A percentile compares a stretch with the other conserved stretches of the same genome.
Conservation (phyloP, 805 yeast genomes). For the Starmerella apicola region DNA sequence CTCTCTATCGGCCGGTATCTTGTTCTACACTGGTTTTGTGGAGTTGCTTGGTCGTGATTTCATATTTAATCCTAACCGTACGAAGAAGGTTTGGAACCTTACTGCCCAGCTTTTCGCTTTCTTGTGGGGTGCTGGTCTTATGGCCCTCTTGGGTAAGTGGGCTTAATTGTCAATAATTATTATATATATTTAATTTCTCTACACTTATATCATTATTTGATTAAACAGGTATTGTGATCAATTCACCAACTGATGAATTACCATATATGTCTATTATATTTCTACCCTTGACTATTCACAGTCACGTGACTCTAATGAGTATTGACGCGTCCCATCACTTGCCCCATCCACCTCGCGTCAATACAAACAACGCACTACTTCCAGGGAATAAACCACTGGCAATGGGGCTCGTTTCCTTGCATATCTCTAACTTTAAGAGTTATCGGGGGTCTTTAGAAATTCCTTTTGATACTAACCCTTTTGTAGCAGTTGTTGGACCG, state of each 20-base stretch:
- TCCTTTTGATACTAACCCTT: conserved; percentile 57
- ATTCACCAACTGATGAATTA: too few species aligned
- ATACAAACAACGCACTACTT: too few species aligned
- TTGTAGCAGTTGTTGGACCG: conserved; percentile 93
- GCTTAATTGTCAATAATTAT: too few species aligned
- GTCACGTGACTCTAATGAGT: too few species aligned
- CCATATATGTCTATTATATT: too few species aligned
- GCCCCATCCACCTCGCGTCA: too few species aligned
- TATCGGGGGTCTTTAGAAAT: conserved; percentile 64
- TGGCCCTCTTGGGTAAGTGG: conserved; percentile 71
- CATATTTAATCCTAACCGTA: conserved; percentile 34
- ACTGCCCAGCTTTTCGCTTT: conserved; percentile 32
- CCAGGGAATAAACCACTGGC: neutral
- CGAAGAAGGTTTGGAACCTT: conserved; percentile 34
- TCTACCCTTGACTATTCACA: too few species aligned
- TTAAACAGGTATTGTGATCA: too few species aligned
- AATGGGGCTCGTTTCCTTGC: neutral
- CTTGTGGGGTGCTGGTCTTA: conserved; percentile 50
- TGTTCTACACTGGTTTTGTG: conserved; percentile 60
- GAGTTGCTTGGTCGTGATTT: conserved; percentile 68
- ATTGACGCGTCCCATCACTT: too few species aligned
- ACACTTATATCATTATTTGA: too few species aligned
- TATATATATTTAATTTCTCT: too few species aligned
- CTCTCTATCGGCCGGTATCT: conserved; percentile 57
- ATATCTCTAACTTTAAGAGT: conserved; percentile 62